Conservation (phyloP, 495 filamentous ascomycete genomes). For the Oleoguttula mirabilis region DNA sequence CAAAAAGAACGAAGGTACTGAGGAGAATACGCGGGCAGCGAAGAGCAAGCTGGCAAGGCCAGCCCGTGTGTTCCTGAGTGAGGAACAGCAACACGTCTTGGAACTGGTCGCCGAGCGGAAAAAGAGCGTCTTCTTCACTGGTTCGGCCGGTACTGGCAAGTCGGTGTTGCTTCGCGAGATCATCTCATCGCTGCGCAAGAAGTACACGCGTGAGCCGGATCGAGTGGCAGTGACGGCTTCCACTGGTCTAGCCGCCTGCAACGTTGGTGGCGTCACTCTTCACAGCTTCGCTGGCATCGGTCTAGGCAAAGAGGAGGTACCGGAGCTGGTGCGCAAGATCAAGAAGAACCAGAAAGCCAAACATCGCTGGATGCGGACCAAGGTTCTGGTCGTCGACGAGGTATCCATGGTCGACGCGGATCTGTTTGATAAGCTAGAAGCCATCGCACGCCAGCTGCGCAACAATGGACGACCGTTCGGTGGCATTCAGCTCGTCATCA, state of each 20-base stretch:
- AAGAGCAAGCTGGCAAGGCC: conserved; percentile 31
- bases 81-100: conserved; percentile 76
- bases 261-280: conserved; percentile 87
- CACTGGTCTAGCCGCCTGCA: conserved; percentile 90
- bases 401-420: conserved; percentile 98
- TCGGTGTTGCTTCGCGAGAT: conserved; percentile 89
- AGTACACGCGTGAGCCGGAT: conserved; percentile 61
- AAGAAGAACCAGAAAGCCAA: conserved; percentile 77
- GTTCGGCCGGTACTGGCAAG: conserved; percentile 94
- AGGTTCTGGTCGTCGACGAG: conserved; percentile 81
- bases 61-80: conserved; percentile 58
- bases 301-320: conserved; percentile 75
- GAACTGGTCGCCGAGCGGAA: conserved; percentile 59
- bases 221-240: conserved; percentile 87
- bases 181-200: conserved; percentile 64
- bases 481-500: conserved; percentile 90
- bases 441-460: conserved; percentile 64
- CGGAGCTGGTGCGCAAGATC: conserved; percentile 81
- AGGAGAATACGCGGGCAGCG: conserved; percentile 24
- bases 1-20: conserved; percentile 32
- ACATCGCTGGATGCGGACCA: conserved; percentile 77
- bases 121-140: conserved; percentile 95
- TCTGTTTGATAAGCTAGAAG: conserved; percentile 89
- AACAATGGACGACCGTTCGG: conserved; percentile 91
- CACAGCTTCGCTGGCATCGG: conserved; percentile 96